These are phyloP conservation scores for Penicillium italicum DNA, from an alignment of 2,329 filamentous ascomycete species.

Conservation along the genomic window DNA sequence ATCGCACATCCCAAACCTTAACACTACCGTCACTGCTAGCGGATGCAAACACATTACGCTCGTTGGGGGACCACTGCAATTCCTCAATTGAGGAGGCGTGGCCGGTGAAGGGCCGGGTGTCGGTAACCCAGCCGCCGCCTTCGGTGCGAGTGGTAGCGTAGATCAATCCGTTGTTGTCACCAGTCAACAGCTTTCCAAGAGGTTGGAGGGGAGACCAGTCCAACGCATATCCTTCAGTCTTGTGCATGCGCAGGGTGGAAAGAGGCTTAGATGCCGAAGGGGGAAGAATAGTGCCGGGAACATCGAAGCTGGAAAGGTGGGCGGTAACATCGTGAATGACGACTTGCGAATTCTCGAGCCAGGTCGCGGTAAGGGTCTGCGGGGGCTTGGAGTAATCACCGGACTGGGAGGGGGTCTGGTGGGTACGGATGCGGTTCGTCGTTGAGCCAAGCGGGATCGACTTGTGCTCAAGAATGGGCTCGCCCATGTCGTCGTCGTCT, in stretches of 20 bases:
- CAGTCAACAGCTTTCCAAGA: slow-evolving; percentile 81
- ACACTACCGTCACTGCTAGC: slow-evolving; percentile 91
- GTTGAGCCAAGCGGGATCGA: slow-evolving; percentile 80
- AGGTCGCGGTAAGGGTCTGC: slow-evolving; percentile 80
- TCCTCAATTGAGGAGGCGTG: slow-evolving; percentile 88
- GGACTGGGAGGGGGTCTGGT: slow-evolving; percentile 67
- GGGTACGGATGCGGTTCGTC: slow-evolving; percentile 87
- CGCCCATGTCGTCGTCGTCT: slow-evolving; percentile 67
- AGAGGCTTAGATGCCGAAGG: slow-evolving; percentile 84
- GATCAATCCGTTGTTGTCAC: slow-evolving; percentile 86
- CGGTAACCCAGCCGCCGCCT: slow-evolving; percentile 84
- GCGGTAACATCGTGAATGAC: slow-evolving; percentile 93
- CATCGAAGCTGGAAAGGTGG: slow-evolving; percentile 84
- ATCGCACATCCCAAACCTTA: slow-evolving; percentile 91
- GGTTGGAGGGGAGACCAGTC: slow-evolving; percentile 87
- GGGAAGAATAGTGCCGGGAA: slow-evolving; percentile 74
- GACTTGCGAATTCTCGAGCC: slow-evolving; percentile 85
- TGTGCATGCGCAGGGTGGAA: slow-evolving; percentile 84
- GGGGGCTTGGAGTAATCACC: slow-evolving; percentile 65
- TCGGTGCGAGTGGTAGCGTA: slow-evolving; percentile 83
- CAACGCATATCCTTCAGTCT: slow-evolving; percentile 89
- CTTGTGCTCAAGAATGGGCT: slow-evolving; percentile 91
- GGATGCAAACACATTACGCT: slow-evolving; percentile 90
- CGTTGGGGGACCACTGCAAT: slow-evolving; percentile 91
- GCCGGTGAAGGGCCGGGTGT: slow-evolving; percentile 76